Percentiles rank a stretch among this genome's conserved stretches.
Evolutionary conservation across 2,329 filamentous ascomycete genomes (phyloP).

Genomic region (Scortechinia acanthostroma): DNA sequence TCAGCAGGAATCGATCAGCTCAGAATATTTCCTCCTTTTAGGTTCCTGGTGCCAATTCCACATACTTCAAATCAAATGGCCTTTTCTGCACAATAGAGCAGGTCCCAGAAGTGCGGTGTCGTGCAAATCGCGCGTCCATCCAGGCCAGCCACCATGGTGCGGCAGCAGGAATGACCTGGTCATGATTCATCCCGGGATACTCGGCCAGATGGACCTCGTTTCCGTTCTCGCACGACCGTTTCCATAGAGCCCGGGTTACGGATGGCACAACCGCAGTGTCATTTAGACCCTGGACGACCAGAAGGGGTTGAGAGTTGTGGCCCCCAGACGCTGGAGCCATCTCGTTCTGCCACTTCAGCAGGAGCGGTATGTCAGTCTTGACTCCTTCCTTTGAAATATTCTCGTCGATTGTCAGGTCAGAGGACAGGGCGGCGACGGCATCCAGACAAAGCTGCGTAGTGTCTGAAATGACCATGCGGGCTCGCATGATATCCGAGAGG

Average conservation of each 20-base stretch:
- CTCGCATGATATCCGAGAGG: not conserved
- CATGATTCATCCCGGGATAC: not conserved
- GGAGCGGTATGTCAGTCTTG: not conserved
- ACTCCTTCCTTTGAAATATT: no score
- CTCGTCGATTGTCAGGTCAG: not conserved
- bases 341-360: not conserved
- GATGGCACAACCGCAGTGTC: not conserved
- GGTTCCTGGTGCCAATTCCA: no score
- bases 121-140: no score
- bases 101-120: no score
- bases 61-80: no score
- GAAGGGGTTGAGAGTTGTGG: not conserved
- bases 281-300: constrained; percentile 1
- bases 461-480: not conserved
- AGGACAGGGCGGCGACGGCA: not conserved
- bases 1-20: no score
- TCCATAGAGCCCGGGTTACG: not conserved
- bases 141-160: not conserved
- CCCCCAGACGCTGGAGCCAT: not conserved
- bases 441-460: not conserved
- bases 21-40: no score
- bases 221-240: not conserved
- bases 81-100: no score
- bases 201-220: not conserved
- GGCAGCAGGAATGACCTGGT: not conserved